Conservation (phyloP, 2,329 filamentous ascomycete genomes). For the Talaromyces sp. region DNA sequence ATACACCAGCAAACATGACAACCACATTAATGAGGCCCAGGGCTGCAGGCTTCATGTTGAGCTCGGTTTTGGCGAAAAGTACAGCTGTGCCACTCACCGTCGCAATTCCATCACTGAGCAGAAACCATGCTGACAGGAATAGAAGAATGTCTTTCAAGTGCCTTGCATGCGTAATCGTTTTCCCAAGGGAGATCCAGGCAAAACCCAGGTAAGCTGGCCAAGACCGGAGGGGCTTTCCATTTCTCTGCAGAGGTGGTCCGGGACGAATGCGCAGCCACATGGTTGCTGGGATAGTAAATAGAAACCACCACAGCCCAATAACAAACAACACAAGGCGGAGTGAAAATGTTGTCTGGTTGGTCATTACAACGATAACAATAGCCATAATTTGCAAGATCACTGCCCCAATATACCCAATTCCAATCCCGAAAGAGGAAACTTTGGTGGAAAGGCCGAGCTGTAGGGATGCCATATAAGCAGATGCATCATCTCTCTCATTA, state of each 20-base stretch:
- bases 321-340: slow-evolving; percentile 84
- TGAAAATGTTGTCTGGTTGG: slow-evolving; percentile 79
- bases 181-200: slow-evolving; percentile 84
- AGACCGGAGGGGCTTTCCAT: slow-evolving; percentile 46
- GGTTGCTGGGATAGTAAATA: slow-evolving; percentile 86
- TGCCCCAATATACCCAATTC: slow-evolving; percentile 88
- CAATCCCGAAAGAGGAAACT: slow-evolving; percentile 90
- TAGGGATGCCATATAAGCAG: slow-evolving; percentile 45
- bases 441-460: slow-evolving; percentile 83
- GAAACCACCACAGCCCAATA: slow-evolving; percentile 88
- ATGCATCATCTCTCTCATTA: slow-evolving; percentile 7
- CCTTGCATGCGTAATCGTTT: slow-evolving; percentile 74
- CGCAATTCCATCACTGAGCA: slow-evolving; percentile 90
- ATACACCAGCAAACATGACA: slow-evolving; percentile 78
- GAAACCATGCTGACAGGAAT: slow-evolving; percentile 89
- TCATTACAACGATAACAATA: slow-evolving; percentile 73
- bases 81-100: slow-evolving; percentile 94
- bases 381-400: slow-evolving; percentile 80
- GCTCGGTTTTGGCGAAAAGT: slow-evolving; percentile 89
- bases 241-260: slow-evolving; percentile 70
- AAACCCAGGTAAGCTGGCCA: slow-evolving; percentile 75
- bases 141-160: slow-evolving; percentile 77
- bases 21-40: slow-evolving; percentile 93
- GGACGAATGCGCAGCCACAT: slow-evolving; percentile 86
- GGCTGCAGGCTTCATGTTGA: slow-evolving; percentile 86